Conservation (phyloP, 805 yeast genomes). For the Sugiyamaella mastotermitis region DNA sequence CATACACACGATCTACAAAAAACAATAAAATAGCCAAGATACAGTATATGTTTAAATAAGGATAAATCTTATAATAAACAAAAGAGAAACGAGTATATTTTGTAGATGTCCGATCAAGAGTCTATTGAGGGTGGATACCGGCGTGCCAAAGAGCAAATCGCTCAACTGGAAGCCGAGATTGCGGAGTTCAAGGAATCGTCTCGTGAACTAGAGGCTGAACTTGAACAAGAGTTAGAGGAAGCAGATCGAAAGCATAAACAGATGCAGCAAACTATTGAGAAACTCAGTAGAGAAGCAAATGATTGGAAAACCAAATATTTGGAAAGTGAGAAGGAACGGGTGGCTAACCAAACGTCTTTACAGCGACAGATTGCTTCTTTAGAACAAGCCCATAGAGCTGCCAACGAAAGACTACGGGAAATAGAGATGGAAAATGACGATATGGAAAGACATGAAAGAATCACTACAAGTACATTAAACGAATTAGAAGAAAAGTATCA, state of each 20-base stretch:
- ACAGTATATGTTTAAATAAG: too few species aligned
- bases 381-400: slow-evolving; percentile 28
- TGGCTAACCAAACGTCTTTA: slow-evolving; percentile 20
- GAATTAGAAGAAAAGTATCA: slow-evolving; percentile 35
- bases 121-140: slow-evolving; percentile 10
- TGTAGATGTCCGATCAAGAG: too few species aligned
- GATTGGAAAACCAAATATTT: slow-evolving; percentile 26
- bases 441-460: slow-evolving; percentile 38
- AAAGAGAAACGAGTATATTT: too few species aligned
- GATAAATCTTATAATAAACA: too few species aligned
- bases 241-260: slow-evolving; percentile 26
- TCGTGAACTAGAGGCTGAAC: slow-evolving; percentile 39
- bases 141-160: slow-evolving; percentile 28
- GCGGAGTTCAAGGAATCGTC: slow-evolving; percentile 40
- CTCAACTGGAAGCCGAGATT: slow-evolving; percentile 37
- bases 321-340: slow-evolving; percentile 26
- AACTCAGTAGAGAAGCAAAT: slow-evolving; percentile 23
- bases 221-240: slow-evolving; percentile 39
- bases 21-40: too few species aligned
- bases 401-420: slow-evolving; percentile 32
- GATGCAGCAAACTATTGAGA: slow-evolving; percentile 21
- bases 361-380: slow-evolving; percentile 26
- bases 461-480: slow-evolving; percentile 29
- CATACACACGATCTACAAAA: too few species aligned
- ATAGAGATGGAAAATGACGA: slow-evolving; percentile 41